Evolutionary conservation across 176 grass and related monocot species (phyloP).

Genomic region (sorghum (Sorghum bicolor)): Sorghum_bicolor_NCBIv3 NC_012873.2:65127001-65127500

Average conservation of each 20-base stretch:
- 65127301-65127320: background rate
- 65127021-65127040: too few species aligned
- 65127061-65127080: too few species aligned
- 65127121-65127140: too few species aligned
- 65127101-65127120: too few species aligned
- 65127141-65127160: background rate
- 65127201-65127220: background rate
- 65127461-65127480: constrained; percentile 80
- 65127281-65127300: background rate
- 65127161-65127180: background rate
- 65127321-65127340: background rate
- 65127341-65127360: background rate
- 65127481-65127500: constrained; percentile 91
- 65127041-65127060: too few species aligned
- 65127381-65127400: background rate
- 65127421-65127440: background rate
- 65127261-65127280: background rate
- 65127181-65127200: background rate
- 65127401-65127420: background rate
- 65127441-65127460: constrained; percentile 81
- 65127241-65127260: background rate
- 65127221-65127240: background rate
- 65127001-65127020: too few species aligned
- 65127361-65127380: constrained; percentile 7
- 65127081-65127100: too few species aligned